phyloP scores from a whole-genome alignment of 164 flowering plant species.

The Magnolia officinalis region DNA sequence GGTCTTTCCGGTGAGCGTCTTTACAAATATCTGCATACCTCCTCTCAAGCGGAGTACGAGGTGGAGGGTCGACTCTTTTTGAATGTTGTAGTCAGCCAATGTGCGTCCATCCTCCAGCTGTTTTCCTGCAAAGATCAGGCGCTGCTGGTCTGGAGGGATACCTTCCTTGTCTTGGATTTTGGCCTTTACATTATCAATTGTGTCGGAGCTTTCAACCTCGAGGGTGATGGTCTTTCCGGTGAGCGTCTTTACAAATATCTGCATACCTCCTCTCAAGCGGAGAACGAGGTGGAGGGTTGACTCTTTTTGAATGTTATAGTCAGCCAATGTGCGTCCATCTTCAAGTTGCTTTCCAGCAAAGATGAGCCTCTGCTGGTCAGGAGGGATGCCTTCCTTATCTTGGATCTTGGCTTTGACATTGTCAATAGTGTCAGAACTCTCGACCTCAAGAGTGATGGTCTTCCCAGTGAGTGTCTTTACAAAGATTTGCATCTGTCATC shows the following conservation, averaged over 20 bases:
- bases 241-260: conserved; percentile 3
- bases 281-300: conserved; percentile 2
- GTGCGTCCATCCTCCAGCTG: conserved; percentile 6
- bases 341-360: conserved; percentile 5
- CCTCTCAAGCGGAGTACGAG: conserved; percentile 8
- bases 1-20: not conserved
- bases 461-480: not conserved
- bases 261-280: conserved; percentile 1
- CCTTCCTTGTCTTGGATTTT: conserved; percentile 6
- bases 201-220: conserved; percentile 4
- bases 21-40: not conserved
- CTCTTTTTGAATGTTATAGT: conserved; percentile 5
- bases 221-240: conserved; percentile 2
- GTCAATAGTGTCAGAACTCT: not conserved
- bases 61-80: conserved; percentile 7
- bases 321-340: conserved; percentile 1
- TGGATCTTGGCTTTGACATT: not conserved
- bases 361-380: conserved; percentile 6
- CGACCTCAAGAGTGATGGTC: not conserved
- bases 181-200: conserved; percentile 1
- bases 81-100: conserved; percentile 4
- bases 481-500: not conserved
- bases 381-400: not conserved
- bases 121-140: conserved; percentile 2
- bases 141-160: conserved; percentile 4